These are phyloP conservation scores for Trichoderma semiorbis DNA, from an alignment of 2,329 filamentous ascomycete genomes.

Conservation along the genomic window DNA sequence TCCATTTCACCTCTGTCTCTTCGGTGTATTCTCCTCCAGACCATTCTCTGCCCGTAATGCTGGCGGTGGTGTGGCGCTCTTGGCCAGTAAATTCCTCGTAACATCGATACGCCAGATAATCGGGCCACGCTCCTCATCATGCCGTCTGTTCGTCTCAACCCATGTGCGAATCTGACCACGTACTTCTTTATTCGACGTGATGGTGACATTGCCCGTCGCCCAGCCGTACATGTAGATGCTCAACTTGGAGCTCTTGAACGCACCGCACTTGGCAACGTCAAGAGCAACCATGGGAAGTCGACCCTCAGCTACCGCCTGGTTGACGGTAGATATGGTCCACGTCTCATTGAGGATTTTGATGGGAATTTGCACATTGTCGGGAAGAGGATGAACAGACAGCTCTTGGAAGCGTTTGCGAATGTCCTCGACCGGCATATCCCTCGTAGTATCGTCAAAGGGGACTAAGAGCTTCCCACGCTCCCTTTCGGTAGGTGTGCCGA, in stretches of 20 bases:
- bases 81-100: slow-evolving; percentile 36
- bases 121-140: slow-evolving; percentile 32
- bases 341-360: slow-evolving; percentile 30
- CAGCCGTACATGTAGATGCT: slow-evolving; percentile 41
- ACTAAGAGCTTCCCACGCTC: slow-evolving; percentile 36
- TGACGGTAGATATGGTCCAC: slow-evolving; percentile 29
- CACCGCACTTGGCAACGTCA: slow-evolving; percentile 31
- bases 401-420: slow-evolving; percentile 30
- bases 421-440: slow-evolving; percentile 14
- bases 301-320: slow-evolving; percentile 25
- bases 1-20: neutral
- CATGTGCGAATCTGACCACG: slow-evolving; percentile 35
- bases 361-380: slow-evolving; percentile 34
- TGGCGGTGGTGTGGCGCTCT: slow-evolving; percentile 27
- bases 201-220: slow-evolving; percentile 32
- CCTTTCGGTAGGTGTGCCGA: slow-evolving; percentile 37
- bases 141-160: slow-evolving; percentile 30
- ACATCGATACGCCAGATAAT: slow-evolving; percentile 34
- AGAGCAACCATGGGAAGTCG: slow-evolving; percentile 34
- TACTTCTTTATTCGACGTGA: slow-evolving; percentile 42
- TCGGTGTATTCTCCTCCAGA: neutral
- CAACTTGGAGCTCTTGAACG: slow-evolving; percentile 37
- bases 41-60: neutral
- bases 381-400: slow-evolving; percentile 34
- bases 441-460: slow-evolving; percentile 24